Evolutionary conservation across 805 yeast species (phyloP), one percentile per base, ranked within the genome.

Genomic region (Metschnikowia proteae): DNA sequence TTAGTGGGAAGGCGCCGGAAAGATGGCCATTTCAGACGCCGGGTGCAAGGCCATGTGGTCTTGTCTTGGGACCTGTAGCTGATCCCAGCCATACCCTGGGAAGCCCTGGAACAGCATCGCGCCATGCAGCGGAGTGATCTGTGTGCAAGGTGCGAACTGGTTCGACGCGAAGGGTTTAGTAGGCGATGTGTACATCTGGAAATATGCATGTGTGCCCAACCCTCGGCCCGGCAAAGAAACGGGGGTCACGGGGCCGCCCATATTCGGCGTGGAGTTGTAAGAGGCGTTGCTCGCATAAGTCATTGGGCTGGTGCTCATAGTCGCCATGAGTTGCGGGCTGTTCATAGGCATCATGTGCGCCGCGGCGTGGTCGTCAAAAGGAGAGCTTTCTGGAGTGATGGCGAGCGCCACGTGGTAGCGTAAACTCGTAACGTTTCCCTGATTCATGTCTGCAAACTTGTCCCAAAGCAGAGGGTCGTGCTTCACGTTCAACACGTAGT

Each of bases 381-480:
- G 36, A 3, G 23, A 33, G 30, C 8, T 39, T 10, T n/a, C 29
- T 13, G n/a, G 47, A 8, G 33, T 34, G 33, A 11, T n/a, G 6
- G 37, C 8, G 38, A 29, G 38, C 25, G 38, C 51, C 48, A 33
- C 48, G 37, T 42, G 22, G 29, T 27, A 40, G 23, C 46, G 49
- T 36, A 54, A 42, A 29, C 38, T 51, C 8, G 40, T 27, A 8
- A 52, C 38, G 29, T 44, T 34, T 22, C 11, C 36, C 23, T 34
- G 13, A 35, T 45, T 26, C 38, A 54, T 36, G 17, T 33, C 46
- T 10, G 32, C 40, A 25, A 53, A 48, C 6, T 5, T n/a, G 22
- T 25, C 32, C 60, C 60, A 56, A 25, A 55, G 44, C 31, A 34
- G 31, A 4, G 40, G 34, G 37, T 50, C 50, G 33, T 52, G 55